These are phyloP conservation scores for Cryptococcus sp. DNA, from an alignment of 1,284 basidiomycete genomes.

Conservation along the genomic window DNA sequence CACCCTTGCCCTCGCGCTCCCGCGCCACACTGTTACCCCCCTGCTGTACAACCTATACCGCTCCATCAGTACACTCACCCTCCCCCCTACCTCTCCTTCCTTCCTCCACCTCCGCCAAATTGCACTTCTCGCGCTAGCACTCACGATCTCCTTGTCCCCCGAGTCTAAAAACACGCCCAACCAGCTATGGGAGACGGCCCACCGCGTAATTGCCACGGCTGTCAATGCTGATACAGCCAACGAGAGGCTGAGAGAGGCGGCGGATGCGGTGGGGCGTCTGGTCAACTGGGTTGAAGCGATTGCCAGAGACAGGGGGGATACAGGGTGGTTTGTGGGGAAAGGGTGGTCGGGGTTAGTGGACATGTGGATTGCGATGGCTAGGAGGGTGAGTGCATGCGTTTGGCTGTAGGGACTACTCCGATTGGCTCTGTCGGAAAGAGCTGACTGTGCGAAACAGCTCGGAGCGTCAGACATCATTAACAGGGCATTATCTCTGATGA, in stretches of 20 bases:
- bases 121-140: slow-evolving; percentile 10
- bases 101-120: slow-evolving; percentile 17
- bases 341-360: slow-evolving; percentile 37
- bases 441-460: slow-evolving; percentile 18
- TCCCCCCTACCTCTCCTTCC: slow-evolving; percentile 2
- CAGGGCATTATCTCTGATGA: slow-evolving; percentile 25
- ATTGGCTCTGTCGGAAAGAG: background rate
- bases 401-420: background rate
- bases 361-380: slow-evolving; percentile 42
- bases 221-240: slow-evolving; percentile 12
- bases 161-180: slow-evolving; percentile 14
- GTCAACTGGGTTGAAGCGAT: slow-evolving; percentile 26
- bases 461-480: slow-evolving; percentile 33
- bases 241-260: slow-evolving; percentile 14
- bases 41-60: slow-evolving; percentile 20
- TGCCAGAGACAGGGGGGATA: slow-evolving; percentile 17
- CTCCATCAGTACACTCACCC: slow-evolving; percentile 7
- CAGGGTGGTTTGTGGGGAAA: slow-evolving; percentile 28
- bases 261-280: slow-evolving; percentile 17
- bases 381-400: slow-evolving; percentile 29
- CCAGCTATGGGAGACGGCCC: slow-evolving; percentile 24
- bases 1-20: slow-evolving; percentile 12
- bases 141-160: slow-evolving; percentile 9
- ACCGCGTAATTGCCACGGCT: slow-evolving; percentile 8
- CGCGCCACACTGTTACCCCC: slow-evolving; percentile 2